phyloP scores from a whole-genome alignment of 257 asterid genomes.

The Schizonepeta tenuifolia region DNA sequence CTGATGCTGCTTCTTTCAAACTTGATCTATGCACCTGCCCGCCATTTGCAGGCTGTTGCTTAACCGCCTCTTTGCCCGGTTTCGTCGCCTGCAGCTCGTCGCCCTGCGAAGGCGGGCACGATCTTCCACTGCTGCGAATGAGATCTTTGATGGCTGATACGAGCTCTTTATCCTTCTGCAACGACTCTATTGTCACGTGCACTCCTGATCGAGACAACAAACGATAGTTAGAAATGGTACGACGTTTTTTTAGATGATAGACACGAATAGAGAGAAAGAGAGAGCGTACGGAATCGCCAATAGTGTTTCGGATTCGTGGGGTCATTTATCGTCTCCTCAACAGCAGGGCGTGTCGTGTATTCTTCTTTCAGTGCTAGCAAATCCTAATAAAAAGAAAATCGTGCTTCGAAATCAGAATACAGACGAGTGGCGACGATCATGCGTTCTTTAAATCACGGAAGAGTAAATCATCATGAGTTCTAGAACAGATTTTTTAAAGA shows the following conservation, averaged over 20 bases:
- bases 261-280: too few relatives aligned
- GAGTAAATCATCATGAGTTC: background rate
- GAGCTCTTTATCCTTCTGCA: conserved; percentile 75
- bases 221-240: background rate
- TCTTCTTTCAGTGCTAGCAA: conserved; percentile 86
- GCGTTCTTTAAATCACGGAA: background rate
- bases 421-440: background rate
- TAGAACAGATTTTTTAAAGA: background rate
- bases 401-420: background rate
- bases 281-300: conserved; percentile 83
- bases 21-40: conserved; percentile 33
- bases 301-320: conserved; percentile 97
- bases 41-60: conserved; percentile 39
- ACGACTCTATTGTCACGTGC: conserved; percentile 82
- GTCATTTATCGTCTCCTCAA: conserved; percentile 93
- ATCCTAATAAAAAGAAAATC: conserved; percentile 53
- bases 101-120: conserved; percentile 57
- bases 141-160: conserved; percentile 64
- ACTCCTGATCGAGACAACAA: conserved; percentile 52
- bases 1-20: conserved; percentile 40
- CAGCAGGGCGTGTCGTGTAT: conserved; percentile 81
- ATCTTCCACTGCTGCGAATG: conserved; percentile 73
- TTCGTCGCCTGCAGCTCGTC: conserved; percentile 33
- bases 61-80: conserved; percentile 28
- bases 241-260: background rate